Conservation (phyloP, 164 flowering plant genomes). For the Magnolia officinalis region DNA sequence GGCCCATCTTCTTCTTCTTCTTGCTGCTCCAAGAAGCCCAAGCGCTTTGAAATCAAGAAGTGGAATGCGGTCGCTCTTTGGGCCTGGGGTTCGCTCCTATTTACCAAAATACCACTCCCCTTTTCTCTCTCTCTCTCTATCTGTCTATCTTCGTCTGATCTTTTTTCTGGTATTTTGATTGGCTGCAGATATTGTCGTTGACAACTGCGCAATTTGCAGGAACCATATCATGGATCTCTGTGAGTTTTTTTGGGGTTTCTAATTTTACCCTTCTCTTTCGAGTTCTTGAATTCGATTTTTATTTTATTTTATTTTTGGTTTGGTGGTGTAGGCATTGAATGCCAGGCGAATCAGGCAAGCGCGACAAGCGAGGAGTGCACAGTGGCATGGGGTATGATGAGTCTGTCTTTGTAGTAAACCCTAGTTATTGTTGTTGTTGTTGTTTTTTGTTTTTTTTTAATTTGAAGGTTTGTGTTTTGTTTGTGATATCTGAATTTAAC, state of each 20-base stretch:
- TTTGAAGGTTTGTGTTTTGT: too few species aligned
- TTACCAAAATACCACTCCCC: neutral
- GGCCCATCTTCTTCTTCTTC: slow-evolving; percentile 33
- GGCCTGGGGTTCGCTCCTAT: slow-evolving; percentile 65
- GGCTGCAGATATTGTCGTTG: slow-evolving; percentile 69
- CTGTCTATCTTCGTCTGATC: neutral
- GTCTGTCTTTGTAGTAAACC: neutral
- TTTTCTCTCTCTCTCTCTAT: neutral
- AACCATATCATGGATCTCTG: slow-evolving; percentile 94
- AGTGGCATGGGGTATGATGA: slow-evolving; percentile 60
- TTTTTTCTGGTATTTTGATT: neutral
- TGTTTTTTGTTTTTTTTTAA: too few species aligned
- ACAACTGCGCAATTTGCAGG: slow-evolving; percentile 80
- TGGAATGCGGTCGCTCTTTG: slow-evolving; percentile 86
- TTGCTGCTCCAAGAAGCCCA: slow-evolving; percentile 47
- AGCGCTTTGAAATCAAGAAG: slow-evolving; percentile 78
- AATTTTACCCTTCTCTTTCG: neutral
- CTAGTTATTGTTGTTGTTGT: neutral
- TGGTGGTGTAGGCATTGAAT: slow-evolving; percentile 58
- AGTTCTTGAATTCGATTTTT: neutral
- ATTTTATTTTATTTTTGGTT: neutral
- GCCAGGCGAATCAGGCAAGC: slow-evolving; percentile 87
- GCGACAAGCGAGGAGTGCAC: slow-evolving; percentile 89
- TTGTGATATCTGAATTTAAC: too few species aligned
- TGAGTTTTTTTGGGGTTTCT: slow-evolving; percentile 24